Evolutionary conservation across 176 grass and related monocot species (phyloP).

Genomic region (Chrysopogon serrulatus): DNA sequence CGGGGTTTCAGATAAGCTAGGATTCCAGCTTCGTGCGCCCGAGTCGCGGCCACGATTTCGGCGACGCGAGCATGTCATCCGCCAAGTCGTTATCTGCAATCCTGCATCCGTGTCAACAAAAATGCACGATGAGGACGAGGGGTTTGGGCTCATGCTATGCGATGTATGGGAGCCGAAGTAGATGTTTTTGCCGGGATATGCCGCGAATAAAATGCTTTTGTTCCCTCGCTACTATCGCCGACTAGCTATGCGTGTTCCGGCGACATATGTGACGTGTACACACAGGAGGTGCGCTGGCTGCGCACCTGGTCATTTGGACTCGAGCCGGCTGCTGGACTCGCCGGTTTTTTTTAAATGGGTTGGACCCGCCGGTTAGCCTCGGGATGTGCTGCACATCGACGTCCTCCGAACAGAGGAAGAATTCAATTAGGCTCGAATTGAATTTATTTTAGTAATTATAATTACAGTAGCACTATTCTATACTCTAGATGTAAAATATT

Average conservation of each 20-base stretch:
- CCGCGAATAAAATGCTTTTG: background rate
- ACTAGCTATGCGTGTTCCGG: background rate
- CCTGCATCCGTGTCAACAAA: background rate
- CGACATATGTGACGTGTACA: too few species aligned
- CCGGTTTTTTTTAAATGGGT: too few species aligned
- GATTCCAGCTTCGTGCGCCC: background rate
- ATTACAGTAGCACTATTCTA: too few species aligned
- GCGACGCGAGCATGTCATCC: background rate
- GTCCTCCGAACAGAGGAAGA: too few species aligned
- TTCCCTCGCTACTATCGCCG: background rate
- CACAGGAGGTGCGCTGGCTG: too few species aligned
- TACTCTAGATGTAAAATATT: too few species aligned
- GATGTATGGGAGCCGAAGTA: background rate
- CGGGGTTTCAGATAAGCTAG: background rate
- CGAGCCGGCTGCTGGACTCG: too few species aligned
- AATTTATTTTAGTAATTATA: too few species aligned
- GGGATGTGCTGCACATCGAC: too few species aligned
- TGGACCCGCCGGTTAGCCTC: too few species aligned
- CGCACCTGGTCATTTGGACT: too few species aligned
- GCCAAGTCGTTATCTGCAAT: background rate
- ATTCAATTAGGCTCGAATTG: too few species aligned
- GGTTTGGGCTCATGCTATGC: background rate
- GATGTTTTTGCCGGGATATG: conserved; percentile 1
- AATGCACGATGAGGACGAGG: conserved; percentile 24
- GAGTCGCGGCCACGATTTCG: conserved; percentile 12